Conservation (phyloP, 352 stramenopile species). For the Globisporangium nagaii region DNA sequence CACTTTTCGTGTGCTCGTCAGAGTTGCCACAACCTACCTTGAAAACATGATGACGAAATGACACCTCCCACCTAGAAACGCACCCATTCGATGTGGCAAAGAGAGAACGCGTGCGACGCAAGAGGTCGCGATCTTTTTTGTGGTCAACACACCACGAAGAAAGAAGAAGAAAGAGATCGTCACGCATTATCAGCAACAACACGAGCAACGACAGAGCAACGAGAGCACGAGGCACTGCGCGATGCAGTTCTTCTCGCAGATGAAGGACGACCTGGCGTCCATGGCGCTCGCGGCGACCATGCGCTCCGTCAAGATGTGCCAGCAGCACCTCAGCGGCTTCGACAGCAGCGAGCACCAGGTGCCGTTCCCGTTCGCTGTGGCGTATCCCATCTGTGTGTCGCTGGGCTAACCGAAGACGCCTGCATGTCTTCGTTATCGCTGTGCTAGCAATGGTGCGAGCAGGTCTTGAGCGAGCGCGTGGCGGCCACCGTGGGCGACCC, state of each 20-base stretch:
- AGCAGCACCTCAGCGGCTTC: slow-evolving; percentile 14
- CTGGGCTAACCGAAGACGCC: not conserved
- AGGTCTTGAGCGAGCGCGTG: slow-evolving; percentile 1
- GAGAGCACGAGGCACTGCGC: not conserved
- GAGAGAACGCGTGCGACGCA: not conserved
- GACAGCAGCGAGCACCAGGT: slow-evolving; percentile 29
- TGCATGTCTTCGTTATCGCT: not conserved
- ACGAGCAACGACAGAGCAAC: not conserved
- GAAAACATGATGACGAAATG: no score
- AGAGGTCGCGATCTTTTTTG: slow-evolving; percentile 5
- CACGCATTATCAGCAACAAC: not conserved
- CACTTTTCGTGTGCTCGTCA: no score
- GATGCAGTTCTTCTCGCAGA: slow-evolving; percentile 39
- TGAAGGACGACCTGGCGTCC: slow-evolving; percentile 22
- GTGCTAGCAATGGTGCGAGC: slow-evolving; percentile 1
- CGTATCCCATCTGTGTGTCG: no score
- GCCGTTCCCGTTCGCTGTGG: no score
- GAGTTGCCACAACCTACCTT: no score
- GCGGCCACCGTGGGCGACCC: slow-evolving; percentile 33
- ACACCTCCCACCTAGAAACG: no score
- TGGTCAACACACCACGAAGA: not conserved
- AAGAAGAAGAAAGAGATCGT: not conserved
- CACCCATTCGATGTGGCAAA: no score
- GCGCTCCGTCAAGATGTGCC: slow-evolving; percentile 25
- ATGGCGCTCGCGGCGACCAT: slow-evolving; percentile 27